A percentile compares a stretch with the other conserved stretches of the same genome.
phyloP scores from a whole-genome alignment of 345 rosid genomes.

The Citrus unshiu region DNA sequence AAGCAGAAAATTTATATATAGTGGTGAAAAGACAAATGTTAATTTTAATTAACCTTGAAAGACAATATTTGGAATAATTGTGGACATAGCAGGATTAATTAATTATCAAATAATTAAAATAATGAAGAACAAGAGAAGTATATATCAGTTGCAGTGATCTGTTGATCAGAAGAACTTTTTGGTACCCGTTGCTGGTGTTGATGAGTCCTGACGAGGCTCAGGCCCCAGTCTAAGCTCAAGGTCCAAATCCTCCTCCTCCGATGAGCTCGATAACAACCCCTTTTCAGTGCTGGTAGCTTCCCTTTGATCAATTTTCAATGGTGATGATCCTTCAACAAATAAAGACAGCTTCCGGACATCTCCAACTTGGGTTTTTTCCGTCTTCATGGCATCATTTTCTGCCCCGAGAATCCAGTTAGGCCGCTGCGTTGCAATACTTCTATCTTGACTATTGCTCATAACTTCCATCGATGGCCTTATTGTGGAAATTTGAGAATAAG shows the following conservation, averaged over 20 bases:
- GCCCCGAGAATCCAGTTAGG: conserved; percentile 13
- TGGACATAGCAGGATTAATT: background rate
- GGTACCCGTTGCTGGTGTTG: conserved; percentile 28
- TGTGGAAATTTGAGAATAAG: conserved; percentile 2
- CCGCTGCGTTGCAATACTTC: conserved; percentile 9
- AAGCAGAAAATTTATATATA: background rate
- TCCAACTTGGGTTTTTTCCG: conserved; percentile 6
- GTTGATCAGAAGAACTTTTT: conserved; percentile 38
- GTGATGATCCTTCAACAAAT: conserved; percentile 21
- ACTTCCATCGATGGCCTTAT: background rate
- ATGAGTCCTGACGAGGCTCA: conserved; percentile 30
- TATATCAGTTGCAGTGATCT: background rate
- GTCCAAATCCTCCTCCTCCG: conserved; percentile 26
- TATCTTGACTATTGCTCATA: background rate
- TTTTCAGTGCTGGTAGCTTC: background rate
- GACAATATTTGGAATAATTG: background rate
- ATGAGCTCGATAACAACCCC: conserved; percentile 4
- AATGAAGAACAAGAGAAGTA: background rate
- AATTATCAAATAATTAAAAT: background rate
- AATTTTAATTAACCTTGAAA: background rate
- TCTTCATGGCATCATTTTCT: background rate
- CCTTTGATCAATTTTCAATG: conserved; percentile 12
- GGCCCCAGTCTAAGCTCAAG: conserved; percentile 63
- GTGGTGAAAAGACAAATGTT: background rate
- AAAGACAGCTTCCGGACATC: conserved; percentile 28